Conservation (phyloP, 2,329 filamentous ascomycete genomes). For the Penicillium sp. region DNA sequence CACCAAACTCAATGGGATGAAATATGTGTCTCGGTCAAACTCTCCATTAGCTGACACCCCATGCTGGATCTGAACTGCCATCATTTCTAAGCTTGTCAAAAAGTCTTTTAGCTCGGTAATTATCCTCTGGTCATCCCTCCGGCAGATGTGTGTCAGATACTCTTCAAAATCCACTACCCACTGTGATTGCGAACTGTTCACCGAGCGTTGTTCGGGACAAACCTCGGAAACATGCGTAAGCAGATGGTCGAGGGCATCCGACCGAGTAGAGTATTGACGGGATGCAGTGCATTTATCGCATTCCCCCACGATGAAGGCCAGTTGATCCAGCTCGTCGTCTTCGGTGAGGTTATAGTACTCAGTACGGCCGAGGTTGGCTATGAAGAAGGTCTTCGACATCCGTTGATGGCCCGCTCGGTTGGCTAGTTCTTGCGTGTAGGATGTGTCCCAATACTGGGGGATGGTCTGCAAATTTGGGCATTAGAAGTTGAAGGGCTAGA, state of each 20-base stretch:
- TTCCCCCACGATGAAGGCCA: not conserved
- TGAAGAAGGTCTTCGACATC: not conserved
- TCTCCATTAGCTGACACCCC: too few relatives aligned
- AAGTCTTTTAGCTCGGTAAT: too few relatives aligned
- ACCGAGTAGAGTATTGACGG: not conserved
- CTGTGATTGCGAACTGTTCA: not conserved
- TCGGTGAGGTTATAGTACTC: not conserved
- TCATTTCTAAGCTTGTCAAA: too few relatives aligned
- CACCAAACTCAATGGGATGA: too few relatives aligned
- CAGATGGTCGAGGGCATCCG: not conserved
- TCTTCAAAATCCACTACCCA: not conserved
- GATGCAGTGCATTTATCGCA: not conserved
- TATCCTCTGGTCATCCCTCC: too few relatives aligned
- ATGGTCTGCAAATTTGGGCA: too few relatives aligned
- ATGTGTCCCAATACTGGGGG: too few relatives aligned
- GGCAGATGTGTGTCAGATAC: not conserved
- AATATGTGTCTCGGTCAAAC: too few relatives aligned
- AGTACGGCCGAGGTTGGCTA: not conserved
- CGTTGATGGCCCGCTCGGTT: not conserved
- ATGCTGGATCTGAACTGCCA: too few relatives aligned
- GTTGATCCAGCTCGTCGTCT: not conserved
- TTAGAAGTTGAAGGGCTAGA: too few relatives aligned
- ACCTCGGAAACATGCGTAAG: not conserved
- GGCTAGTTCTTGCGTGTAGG: too few relatives aligned
- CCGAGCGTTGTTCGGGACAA: not conserved